Evolutionary conservation across 495 filamentous ascomycete genomes (phyloP), one percentile per base, ranked within the genome.

Genomic region (Talaromyces trachyspermus): DNA sequence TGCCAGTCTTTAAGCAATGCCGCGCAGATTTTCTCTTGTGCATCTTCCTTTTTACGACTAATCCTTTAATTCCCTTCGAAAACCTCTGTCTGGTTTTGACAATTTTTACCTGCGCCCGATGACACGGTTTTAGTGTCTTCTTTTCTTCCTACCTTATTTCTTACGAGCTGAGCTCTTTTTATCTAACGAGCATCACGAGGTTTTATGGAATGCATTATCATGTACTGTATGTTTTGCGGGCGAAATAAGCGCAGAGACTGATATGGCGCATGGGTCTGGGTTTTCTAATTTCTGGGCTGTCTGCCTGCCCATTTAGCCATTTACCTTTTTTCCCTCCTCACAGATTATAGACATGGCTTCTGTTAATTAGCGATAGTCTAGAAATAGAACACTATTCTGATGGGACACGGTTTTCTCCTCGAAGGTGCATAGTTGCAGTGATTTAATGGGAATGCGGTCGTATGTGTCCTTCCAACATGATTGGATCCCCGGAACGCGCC

Each of bases 121-220:
- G 12, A 12, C 27, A 12, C 27, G 27, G 6, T 7, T 12, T 30
- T 7, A 6, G 27, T 30, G 12, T 30, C 27, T 30, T 30, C 27
- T 12, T 30, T 30, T 30, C 27, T 30, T 30, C 27, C 12, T 7
- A 6, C 6, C 27, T 30, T 30, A 30, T 6, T 30, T 12, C 19
- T 30, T 30, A 20, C 12, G 39, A 42, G 39, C 19, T 26, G 39
- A 42, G 39, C 39, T 45, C 25, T 24, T 26, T 33, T 23, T 15
- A 6, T 14, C 44, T 36, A 33, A 36, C 37, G 44, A 46, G 19
- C 44, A 46, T 46, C 30, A 46, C 30, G 44, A 46, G 32, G 20
- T 46, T 46, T 46, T 29, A 46, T 33, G 44, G 30, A 46, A 18
- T 46, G 44, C 44, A 46, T 46, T 29, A 46, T 46, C 29, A 25